Evolutionary conservation across 257 asterid genomes (phyloP).

Genomic region (Solanum dulcamara): DNA sequence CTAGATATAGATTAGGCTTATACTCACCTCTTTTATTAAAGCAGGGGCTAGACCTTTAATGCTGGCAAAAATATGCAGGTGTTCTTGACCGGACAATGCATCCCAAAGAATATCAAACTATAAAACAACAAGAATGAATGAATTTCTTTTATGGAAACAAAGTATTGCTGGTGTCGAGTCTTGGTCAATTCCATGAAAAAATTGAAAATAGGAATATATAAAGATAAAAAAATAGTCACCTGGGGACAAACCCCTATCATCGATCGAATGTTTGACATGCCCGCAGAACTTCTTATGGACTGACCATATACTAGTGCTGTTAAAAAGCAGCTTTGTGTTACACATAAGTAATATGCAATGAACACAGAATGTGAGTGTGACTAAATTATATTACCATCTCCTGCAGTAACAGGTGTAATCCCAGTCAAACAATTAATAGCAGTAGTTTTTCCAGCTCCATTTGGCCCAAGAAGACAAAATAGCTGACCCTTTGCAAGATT

Average conservation of each 20-base stretch:
- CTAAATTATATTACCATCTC: constrained; percentile 65
- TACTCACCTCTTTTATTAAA: constrained; percentile 41
- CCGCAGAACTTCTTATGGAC: constrained; percentile 72
- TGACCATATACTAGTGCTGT: constrained; percentile 79
- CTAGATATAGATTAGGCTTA: not conserved
- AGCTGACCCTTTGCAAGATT: constrained; percentile 87
- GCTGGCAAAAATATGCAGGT: constrained; percentile 73
- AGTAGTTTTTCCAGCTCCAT: constrained; percentile 98
- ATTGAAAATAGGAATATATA: not conserved
- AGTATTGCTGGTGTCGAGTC: not conserved
- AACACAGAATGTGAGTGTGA: not conserved
- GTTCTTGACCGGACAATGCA: constrained; percentile 83
- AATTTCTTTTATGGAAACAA: not conserved
- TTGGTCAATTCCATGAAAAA: not conserved
- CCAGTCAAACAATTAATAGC: constrained; percentile 88
- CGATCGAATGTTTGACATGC: constrained; percentile 70
- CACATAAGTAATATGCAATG: not conserved
- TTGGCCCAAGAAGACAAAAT: constrained; percentile 95
- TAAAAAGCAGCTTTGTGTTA: constrained; percentile 2
- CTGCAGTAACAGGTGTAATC: constrained; percentile 74
- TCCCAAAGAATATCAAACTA: constrained; percentile 97
- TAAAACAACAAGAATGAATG: constrained; percentile 7
- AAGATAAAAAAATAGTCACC: constrained; percentile 30
- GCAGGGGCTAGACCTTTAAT: constrained; percentile 71
- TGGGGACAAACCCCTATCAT: constrained; percentile 98